A percentile compares a stretch with the other conserved stretches of the same genome.
phyloP scores from a whole-genome alignment of 352 stramenopile species.

The Globisporangium takayamanum region DNA sequence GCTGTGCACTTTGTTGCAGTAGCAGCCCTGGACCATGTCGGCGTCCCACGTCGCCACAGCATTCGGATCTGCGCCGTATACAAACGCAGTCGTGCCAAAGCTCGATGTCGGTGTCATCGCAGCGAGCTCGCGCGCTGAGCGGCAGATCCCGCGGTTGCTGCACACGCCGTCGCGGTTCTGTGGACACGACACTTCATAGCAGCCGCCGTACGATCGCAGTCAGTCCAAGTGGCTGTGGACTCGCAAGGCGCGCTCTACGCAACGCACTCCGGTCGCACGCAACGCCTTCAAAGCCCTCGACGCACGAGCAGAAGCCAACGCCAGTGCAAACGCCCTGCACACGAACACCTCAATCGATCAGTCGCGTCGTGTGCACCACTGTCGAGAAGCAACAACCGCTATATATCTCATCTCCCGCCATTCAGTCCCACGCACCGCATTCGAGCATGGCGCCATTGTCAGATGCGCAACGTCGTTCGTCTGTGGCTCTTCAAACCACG shows the following conservation, averaged over 20 bases:
- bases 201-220: neutral
- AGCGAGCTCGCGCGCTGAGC: constrained; percentile 46
- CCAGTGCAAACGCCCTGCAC: constrained; percentile 49
- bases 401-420: neutral
- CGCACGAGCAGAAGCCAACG: constrained; percentile 47
- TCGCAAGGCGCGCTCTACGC: neutral
- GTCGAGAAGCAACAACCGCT: neutral
- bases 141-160: constrained; percentile 36
- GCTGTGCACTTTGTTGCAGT: constrained; percentile 76
- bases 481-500: constrained; percentile 61
- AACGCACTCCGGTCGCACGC: constrained; percentile 59
- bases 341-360: neutral
- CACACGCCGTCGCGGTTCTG: constrained; percentile 26
- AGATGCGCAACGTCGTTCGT: constrained; percentile 48
- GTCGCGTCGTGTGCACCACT: neutral
- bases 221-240: neutral
- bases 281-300: constrained; percentile 55
- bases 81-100: constrained; percentile 31
- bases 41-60: constrained; percentile 80
- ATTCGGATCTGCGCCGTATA: constrained; percentile 77
- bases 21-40: constrained; percentile 79
- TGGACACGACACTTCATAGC: constrained; percentile 40
- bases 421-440: constrained; percentile 27
- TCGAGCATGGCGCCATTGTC: constrained; percentile 55
- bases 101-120: constrained; percentile 32